Evolutionary conservation across 805 yeast genomes (phyloP).

Genomic region (Candida jianshihensis): DNA sequence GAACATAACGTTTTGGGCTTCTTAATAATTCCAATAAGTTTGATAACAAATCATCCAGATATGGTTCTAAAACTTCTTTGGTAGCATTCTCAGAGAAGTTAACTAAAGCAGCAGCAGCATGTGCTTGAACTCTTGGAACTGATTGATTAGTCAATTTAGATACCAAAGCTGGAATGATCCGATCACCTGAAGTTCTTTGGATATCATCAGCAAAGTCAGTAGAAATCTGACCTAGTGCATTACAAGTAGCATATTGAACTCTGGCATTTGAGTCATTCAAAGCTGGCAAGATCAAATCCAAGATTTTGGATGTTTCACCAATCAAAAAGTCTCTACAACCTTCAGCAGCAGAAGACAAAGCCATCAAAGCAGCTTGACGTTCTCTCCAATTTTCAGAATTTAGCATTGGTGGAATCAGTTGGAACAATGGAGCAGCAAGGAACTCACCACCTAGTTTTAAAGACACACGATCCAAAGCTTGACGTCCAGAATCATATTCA

Average conservation of each 20-base stretch:
- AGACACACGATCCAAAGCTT: constrained; percentile 87
- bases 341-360: constrained; percentile 92
- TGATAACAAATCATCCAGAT: constrained; percentile 70
- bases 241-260: constrained; percentile 96
- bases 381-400: constrained; percentile 80
- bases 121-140: constrained; percentile 92
- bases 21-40: constrained; percentile 71
- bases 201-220: constrained; percentile 91
- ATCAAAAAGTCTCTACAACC: constrained; percentile 90
- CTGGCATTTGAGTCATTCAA: constrained; percentile 83
- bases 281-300: constrained; percentile 83
- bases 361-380: constrained; percentile 96
- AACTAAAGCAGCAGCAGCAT: constrained; percentile 97
- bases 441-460: constrained; percentile 77
- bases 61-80: constrained; percentile 86
- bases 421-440: constrained; percentile 81
- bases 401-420: constrained; percentile 79
- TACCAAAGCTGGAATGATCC: constrained; percentile 82
- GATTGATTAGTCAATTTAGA: constrained; percentile 67
- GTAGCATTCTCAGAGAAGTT: constrained; percentile 91
- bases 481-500: constrained; percentile 87
- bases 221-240: constrained; percentile 93
- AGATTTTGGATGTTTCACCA: constrained; percentile 69
- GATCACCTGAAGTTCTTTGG: constrained; percentile 72
- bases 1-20: constrained; percentile 86